Base-by-base conservation (phyloP, 2,329 filamentous ascomycete species). In the Xylariales sp. region DNA sequence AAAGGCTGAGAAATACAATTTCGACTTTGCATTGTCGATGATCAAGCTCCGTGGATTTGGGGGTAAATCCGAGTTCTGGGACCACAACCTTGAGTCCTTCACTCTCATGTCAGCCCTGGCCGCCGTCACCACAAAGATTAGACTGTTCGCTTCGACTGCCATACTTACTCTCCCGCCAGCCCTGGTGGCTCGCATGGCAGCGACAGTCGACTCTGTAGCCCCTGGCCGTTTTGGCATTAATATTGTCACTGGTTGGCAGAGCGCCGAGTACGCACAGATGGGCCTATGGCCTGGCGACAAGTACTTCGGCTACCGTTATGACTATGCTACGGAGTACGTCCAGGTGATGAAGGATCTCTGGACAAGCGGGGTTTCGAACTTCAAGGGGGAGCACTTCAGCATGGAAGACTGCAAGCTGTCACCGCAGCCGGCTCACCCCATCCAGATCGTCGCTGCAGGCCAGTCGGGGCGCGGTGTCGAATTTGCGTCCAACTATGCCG, bases 341-440 rank as follows among this genome's bases (percentile, higher is more conserved):
- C 45, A 53, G 36, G 51, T 60, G 6, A 58, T 61, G 55, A 58
- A 59, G 43, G 56, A 61, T 7, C 52, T 61, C 4, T 61, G 59
- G 59, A 44, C 50, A 5, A 46, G 52, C 12, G 58, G 59, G 4
- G 53, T 57, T 8, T 58, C 54, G 8, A 53, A 60, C 34, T 55
- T 61, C 43, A 56, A 60, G 46, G 58, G 59, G 3, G 55, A 57
- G 34, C 50, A 61, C 37, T 61, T 61, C 48, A 47, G 47, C 11
- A 61, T 61, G 58, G 54, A 54, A 1, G 58, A 61, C 47, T 60
- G 59, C 50, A 60, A 57, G 44, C 51, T 61, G 40, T 56, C 51
- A 1, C 51, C 51, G 16, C 39, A 44, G 12, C 51, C 50, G 6
- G 42, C 40, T 7, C 33, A 40, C 31, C 43, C 35, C 21, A 54